Evolutionary conservation across 2,329 filamentous ascomycete genomes (phyloP).

Genomic region (Mycosphaerella arachidis): DNA sequence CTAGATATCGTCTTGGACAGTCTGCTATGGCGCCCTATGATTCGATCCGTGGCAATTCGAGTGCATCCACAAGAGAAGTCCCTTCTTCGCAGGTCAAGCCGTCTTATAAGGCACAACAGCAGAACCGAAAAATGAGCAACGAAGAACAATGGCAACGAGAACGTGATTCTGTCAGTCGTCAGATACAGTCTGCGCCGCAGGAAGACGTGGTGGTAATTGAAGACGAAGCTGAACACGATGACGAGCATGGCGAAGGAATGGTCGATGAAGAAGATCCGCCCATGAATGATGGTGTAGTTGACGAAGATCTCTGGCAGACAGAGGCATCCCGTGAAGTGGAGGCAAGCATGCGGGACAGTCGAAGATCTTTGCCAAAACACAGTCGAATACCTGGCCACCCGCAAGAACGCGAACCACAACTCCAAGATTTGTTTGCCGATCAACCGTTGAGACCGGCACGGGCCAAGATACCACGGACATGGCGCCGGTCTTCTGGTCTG

Average conservation of each 20-base stretch:
- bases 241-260: constrained; percentile 9
- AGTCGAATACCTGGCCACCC: not conserved
- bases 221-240: constrained; percentile 11
- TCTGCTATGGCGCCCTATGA: constrained; percentile 13
- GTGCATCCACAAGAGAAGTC: constrained; percentile 5
- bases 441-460: constrained; percentile 34
- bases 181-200: constrained; percentile 16
- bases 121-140: not conserved
- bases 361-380: not conserved
- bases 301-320: constrained; percentile 45
- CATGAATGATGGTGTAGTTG: constrained; percentile 3
- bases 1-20: constrained; percentile 4
- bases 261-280: constrained; percentile 14
- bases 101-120: not conserved
- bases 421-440: constrained; percentile 35
- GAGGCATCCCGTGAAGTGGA: constrained; percentile 40
- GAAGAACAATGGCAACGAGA: constrained; percentile 17
- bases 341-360: constrained; percentile 11
- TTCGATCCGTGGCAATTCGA: constrained; percentile 27
- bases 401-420: constrained; percentile 17
- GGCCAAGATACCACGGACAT: constrained; percentile 40
- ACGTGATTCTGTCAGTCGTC: constrained; percentile 19
- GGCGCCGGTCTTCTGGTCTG: constrained; percentile 38
- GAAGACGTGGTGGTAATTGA: constrained; percentile 23
- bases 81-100: not conserved